phyloP scores from a whole-genome alignment of 495 filamentous ascomycete genomes.

The Daldinia bambusicola region DNA sequence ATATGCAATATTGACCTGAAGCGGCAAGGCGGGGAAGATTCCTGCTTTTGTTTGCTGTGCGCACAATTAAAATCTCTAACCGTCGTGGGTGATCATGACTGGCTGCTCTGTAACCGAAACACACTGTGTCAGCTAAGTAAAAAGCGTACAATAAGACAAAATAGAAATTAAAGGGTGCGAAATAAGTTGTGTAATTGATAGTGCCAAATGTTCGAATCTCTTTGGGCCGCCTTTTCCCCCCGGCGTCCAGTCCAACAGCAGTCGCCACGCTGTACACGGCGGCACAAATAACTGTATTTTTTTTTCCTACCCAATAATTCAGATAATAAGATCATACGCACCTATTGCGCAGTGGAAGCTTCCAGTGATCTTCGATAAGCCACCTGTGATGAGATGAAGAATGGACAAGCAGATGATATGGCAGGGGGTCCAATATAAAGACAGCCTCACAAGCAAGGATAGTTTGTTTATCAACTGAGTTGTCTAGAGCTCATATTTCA shows the following conservation, averaged over 20 bases:
- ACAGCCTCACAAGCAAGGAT: neutral
- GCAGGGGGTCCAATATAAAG: neutral
- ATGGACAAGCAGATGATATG: neutral
- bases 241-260: constrained; percentile 22
- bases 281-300: constrained; percentile 23
- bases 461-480: neutral
- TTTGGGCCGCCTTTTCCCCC: constrained; percentile 26
- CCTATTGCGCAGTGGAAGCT: neutral
- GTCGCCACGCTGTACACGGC: constrained; percentile 43
- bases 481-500: neutral
- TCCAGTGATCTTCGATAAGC: neutral
- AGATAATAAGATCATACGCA: constrained; percentile 9
- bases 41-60: constrained; percentile 27
- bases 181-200: constrained; percentile 40
- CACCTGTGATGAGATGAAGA: neutral
- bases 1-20: constrained; percentile 14
- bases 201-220: constrained; percentile 39
- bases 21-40: constrained; percentile 31
- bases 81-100: constrained; percentile 40
- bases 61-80: constrained; percentile 32
- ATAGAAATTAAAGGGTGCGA: constrained; percentile 17
- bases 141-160: constrained; percentile 6
- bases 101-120: constrained; percentile 34
- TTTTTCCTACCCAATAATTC: neutral
- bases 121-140: constrained; percentile 28